A percentile compares a stretch with the other conserved stretches of the same genome.
Conservation (phyloP, 768 basidiomycete genomes). For the Pleurotus eryngii region DNA sequence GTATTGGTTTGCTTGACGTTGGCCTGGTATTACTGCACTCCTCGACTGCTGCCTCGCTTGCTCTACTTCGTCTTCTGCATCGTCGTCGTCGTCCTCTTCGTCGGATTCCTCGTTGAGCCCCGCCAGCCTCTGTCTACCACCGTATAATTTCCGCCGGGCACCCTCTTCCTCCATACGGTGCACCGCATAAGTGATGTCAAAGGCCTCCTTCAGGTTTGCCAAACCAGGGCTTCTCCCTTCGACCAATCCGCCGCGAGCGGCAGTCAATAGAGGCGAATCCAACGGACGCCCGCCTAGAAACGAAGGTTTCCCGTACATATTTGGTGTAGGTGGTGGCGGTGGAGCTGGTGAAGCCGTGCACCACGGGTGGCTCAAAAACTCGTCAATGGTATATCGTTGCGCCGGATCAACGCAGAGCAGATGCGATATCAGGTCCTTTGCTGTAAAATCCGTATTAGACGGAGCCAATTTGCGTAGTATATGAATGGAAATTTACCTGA, state of each 20-base stretch:
- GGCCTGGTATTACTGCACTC: background rate
- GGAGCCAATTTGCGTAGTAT: background rate
- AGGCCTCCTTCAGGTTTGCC: constrained; percentile 93
- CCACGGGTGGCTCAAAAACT: constrained; percentile 97
- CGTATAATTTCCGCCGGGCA: constrained; percentile 77
- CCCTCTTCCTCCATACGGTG: constrained; percentile 99
- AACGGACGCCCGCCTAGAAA: constrained; percentile 42
- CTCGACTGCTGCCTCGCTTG: constrained; percentile 16
- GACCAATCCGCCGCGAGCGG: constrained; percentile 67
- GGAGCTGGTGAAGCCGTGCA: constrained; percentile 68
- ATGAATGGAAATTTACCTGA: constrained; percentile 49
- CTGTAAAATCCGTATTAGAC: constrained; percentile 33
- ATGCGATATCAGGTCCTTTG: constrained; percentile 94
- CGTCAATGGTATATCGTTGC: constrained; percentile 95
- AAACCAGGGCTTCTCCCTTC: constrained; percentile 91
- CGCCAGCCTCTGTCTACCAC: constrained; percentile 75
- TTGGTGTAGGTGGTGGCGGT: constrained; percentile 65
- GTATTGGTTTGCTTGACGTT: background rate
- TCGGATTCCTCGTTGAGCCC: constrained; percentile 96
- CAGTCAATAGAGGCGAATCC: constrained; percentile 89
- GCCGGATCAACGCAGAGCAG: constrained; percentile 94
- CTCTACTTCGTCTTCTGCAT: constrained; percentile 49
- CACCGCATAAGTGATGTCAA: constrained; percentile 98
- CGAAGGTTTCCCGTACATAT: constrained; percentile 33
- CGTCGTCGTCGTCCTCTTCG: constrained; percentile 45